A percentile compares a stretch with the other conserved stretches of the same genome.
phyloP scores from a whole-genome alignment of 306 rosid species.

The Mimosa pudica region DNA sequence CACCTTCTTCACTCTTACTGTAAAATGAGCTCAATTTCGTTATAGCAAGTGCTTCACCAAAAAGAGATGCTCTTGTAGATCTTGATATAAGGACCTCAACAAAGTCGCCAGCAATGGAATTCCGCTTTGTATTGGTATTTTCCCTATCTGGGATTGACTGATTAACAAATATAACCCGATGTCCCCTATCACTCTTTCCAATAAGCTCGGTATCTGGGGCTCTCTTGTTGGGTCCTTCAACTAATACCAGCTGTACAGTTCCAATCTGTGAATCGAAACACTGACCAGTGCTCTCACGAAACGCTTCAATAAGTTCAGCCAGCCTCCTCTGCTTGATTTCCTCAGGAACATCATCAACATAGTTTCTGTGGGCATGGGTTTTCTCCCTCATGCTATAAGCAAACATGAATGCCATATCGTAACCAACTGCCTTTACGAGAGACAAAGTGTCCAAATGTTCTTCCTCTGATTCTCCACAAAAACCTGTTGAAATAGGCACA shows the following conservation, averaged over 20 bases:
- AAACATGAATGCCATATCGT: conserved; percentile 97
- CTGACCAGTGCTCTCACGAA: conserved; percentile 89
- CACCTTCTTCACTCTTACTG: conserved; percentile 48
- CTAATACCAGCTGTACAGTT: conserved; percentile 81
- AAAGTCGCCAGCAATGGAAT: conserved; percentile 78
- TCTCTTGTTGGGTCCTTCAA: conserved; percentile 92
- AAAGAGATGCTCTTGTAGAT: conserved; percentile 84
- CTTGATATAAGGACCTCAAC: conserved; percentile 82
- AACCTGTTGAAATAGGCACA: conserved; percentile 56
- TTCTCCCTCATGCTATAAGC: conserved; percentile 99
- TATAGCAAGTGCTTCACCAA: conserved; percentile 78
- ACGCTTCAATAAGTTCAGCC: conserved; percentile 77
- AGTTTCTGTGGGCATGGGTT: conserved; percentile 95
- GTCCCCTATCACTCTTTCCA: conserved; percentile 96
- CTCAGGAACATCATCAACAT: conserved; percentile 84
- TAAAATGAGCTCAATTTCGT: conserved; percentile 74
- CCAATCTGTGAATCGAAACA: conserved; percentile 80
- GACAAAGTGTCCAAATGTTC: conserved; percentile 77
- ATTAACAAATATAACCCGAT: conserved; percentile 68
- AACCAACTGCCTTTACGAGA: conserved; percentile 73
- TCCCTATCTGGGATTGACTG: conserved; percentile 62
- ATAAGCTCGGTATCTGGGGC: conserved; percentile 87
- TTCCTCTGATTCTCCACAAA: conserved; percentile 94
- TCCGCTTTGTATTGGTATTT: conserved; percentile 50
- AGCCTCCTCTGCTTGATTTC: conserved; percentile 92